These are phyloP conservation scores for Secale cereale DNA, from an alignment of 176 grass and related monocot species.

Conservation along the genomic window DNA sequence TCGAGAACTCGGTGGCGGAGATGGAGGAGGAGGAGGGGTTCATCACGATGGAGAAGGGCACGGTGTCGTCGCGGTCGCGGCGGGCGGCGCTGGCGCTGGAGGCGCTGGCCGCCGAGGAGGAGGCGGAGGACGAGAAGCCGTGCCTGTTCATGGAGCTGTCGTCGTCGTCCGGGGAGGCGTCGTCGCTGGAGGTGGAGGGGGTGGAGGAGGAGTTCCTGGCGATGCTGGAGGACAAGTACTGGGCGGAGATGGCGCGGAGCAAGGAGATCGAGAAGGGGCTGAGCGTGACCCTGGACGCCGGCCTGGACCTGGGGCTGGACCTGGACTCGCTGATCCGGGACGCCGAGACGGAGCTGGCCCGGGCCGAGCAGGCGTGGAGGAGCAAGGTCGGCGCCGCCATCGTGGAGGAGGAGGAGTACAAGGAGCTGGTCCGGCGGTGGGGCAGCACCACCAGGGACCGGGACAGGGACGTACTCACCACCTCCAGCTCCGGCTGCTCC, in stretches of 20 bases:
- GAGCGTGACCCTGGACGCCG: slow-evolving; percentile 55
- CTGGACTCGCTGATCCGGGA: slow-evolving; percentile 66
- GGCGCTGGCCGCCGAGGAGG: slow-evolving; percentile 46
- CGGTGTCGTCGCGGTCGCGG: slow-evolving; percentile 47
- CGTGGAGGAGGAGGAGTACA: slow-evolving; percentile 81
- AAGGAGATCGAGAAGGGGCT: slow-evolving; percentile 74
- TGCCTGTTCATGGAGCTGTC: slow-evolving; percentile 68
- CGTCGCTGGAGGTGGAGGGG: slow-evolving; percentile 50
- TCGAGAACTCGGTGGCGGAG: slow-evolving; percentile 74
- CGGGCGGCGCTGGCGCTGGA: slow-evolving; percentile 11
- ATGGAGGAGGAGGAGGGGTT: slow-evolving; percentile 69
- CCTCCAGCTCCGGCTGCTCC: slow-evolving; percentile 20
- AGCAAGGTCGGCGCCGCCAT: slow-evolving; percentile 69
- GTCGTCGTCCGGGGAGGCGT: slow-evolving; percentile 23
- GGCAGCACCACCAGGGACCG: slow-evolving; percentile 6
- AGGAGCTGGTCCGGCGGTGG: slow-evolving; percentile 71
- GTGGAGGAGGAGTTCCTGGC: slow-evolving; percentile 91
- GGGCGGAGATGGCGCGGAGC: slow-evolving; percentile 42
- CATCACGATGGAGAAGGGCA: slow-evolving; percentile 88
- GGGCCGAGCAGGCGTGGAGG: slow-evolving; percentile 68
- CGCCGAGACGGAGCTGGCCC: slow-evolving; percentile 75
- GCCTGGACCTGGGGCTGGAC: slow-evolving; percentile 54
- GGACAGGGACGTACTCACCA: too few relatives aligned
- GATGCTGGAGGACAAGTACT: slow-evolving; percentile 80
- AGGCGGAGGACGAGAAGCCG: slow-evolving; percentile 49